Percentiles rank a stretch among this genome's conserved stretches.
Conservation (phyloP, 2,329 filamentous ascomycete species). For the Aspergillus sp. region DNA sequence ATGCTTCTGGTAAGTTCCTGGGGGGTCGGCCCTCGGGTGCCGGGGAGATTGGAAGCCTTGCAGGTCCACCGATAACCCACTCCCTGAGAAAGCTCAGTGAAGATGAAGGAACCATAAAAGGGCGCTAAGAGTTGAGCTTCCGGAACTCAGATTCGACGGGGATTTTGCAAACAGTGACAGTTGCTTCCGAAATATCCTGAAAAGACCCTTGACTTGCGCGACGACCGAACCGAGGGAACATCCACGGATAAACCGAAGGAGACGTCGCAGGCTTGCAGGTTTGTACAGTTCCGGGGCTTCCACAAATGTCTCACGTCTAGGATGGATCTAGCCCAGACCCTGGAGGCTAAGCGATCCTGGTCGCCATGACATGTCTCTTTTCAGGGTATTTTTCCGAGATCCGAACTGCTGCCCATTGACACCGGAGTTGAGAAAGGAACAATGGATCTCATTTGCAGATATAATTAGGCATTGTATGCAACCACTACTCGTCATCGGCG, state of each 20-base stretch:
- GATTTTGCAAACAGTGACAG: neutral
- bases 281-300: neutral
- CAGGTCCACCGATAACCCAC: neutral
- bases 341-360: neutral
- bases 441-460: neutral
- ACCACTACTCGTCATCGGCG: neutral
- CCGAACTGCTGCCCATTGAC: neutral
- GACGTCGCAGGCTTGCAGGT: neutral
- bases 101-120: neutral
- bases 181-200: neutral
- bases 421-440: neutral
- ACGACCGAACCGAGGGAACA: neutral
- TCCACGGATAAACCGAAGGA: neutral
- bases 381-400: constrained; percentile 2
- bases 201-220: neutral
- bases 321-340: neutral
- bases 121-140: constrained; percentile 2
- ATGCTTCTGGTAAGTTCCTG: neutral
- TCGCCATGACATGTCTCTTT: neutral
- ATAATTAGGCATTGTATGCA: neutral
- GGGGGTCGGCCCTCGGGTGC: neutral
- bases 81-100: neutral
- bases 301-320: neutral
- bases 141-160: neutral
- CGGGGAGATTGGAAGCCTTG: neutral